Base-by-base conservation (phyloP, 345 rosid genomes). In the Syzygium oleosum region DNA sequence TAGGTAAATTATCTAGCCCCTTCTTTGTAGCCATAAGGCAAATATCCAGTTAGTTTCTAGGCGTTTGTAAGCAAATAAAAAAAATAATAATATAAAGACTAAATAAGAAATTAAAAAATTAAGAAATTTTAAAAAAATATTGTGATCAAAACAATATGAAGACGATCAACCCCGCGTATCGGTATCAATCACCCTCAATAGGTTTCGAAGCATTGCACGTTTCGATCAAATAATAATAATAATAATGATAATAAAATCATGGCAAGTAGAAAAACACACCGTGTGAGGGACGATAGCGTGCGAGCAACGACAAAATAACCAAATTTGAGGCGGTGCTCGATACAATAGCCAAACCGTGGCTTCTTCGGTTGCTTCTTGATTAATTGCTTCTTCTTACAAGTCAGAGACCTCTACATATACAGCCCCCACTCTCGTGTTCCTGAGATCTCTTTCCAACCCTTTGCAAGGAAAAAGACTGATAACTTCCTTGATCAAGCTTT, bases 231-330 rank as follows among this genome's bases (percentile, higher is more conserved):
- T n/a, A 63, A 63, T 63, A 9, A 52, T 51, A 3, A 51, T 51
- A 12, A 51, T 51, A 13, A 51, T 51, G 4, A 52, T 13, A 63
- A 68, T 68, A 29, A 9, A 9, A 9, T 12, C 80, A 68, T 9
- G 10, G 46, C 25, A 68, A 46, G 25, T 0, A 68, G 80, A 58
- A n/a, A 52, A 88, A 84, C 91, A 73, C 91, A 87, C 78, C 96
- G 95, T 92, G 96, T 83, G 65, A 65, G 86, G 68, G 90, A 90
- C 51, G 88, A 85, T 85, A 38, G 58, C 91, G 87, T 88, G 87
- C 83, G 85, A 29, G 23, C 51, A 87, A 53, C 73, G 87, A 49
- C 65, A 85, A 27, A 41, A 15, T 21, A 73, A 31, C 59, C 29
- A 63, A 88, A 51, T 85, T 54, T 46, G 84, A 65, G 91, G 91